phyloP scores from a whole-genome alignment of 768 basidiomycete genomes.

The Termitomyces sp. region DNA sequence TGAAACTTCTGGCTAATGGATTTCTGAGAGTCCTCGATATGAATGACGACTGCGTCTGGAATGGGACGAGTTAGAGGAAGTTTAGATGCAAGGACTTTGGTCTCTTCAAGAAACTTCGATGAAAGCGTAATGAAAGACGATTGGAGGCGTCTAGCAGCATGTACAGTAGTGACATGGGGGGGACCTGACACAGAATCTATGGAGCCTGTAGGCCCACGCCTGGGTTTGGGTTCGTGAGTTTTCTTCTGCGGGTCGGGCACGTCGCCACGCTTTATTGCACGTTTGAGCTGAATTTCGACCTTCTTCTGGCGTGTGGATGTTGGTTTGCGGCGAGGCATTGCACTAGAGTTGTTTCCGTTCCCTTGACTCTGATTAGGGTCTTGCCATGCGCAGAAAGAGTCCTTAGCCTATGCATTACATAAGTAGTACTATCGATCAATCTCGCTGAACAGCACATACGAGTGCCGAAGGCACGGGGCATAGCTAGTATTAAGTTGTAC shows the following conservation, averaged over 20 bases:
- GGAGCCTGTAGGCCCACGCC: slow-evolving; percentile 24
- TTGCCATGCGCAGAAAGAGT: too few relatives aligned
- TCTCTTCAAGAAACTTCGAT: slow-evolving; percentile 51
- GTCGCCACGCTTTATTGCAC: slow-evolving; percentile 83
- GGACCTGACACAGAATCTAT: slow-evolving; percentile 19
- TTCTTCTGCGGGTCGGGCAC: slow-evolving; percentile 29
- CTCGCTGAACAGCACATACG: too few relatives aligned
- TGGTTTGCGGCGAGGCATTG: slow-evolving; percentile 44
- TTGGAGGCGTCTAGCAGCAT: slow-evolving; percentile 50
- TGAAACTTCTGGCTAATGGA: slow-evolving; percentile 20
- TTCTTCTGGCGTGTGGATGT: slow-evolving; percentile 65
- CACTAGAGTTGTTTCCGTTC: too few relatives aligned
- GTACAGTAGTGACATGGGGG: slow-evolving; percentile 24
- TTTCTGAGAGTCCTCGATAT: slow-evolving; percentile 19
- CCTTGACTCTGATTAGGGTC: too few relatives aligned
- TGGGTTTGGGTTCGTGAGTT: slow-evolving; percentile 19
- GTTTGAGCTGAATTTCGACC: slow-evolving; percentile 67
- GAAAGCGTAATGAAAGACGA: slow-evolving; percentile 66
- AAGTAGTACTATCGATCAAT: too few relatives aligned
- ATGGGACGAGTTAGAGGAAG: slow-evolving; percentile 56
- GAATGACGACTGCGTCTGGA: slow-evolving; percentile 28
- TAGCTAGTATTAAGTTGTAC: too few relatives aligned
- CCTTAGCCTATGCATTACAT: too few relatives aligned
- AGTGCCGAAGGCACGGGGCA: too few relatives aligned
- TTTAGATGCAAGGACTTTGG: slow-evolving; percentile 48